phyloP scores from a whole-genome alignment of 2,329 filamentous ascomycete species.

The Myriosclerotinia scirpicola region DNA sequence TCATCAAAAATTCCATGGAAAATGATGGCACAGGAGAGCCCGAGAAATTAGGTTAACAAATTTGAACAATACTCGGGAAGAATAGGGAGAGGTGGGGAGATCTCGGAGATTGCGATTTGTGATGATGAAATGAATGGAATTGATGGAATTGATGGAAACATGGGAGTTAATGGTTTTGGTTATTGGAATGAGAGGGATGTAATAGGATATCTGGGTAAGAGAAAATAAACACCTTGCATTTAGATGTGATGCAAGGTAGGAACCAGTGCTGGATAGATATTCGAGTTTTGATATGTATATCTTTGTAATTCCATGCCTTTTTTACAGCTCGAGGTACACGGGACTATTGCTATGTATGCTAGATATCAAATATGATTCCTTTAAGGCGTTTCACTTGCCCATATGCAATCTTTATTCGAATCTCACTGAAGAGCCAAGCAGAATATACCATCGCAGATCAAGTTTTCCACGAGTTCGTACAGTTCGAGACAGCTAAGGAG shows the following conservation, averaged over 20 bases:
- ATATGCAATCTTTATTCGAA: neutral
- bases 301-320: neutral
- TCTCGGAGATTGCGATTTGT: neutral
- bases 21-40: neutral
- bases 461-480: neutral
- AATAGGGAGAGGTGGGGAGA: neutral
- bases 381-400: too few relatives aligned
- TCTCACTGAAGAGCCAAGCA: neutral
- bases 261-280: neutral
- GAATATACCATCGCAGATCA: neutral
- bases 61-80: neutral
- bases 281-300: neutral
- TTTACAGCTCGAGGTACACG: neutral
- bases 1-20: neutral
- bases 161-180: conserved; percentile 10
- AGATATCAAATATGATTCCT: neutral
- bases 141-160: conserved; percentile 1
- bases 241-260: neutral
- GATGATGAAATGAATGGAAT: neutral
- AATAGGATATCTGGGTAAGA: neutral
- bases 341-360: too few relatives aligned
- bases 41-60: neutral
- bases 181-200: neutral
- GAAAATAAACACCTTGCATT: neutral
- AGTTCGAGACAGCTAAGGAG: neutral